A percentile compares a stretch with the other conserved stretches of the same genome.
Evolutionary conservation across 345 rosid genomes (phyloP).

Genomic region (Eucalyptus sp.): DNA sequence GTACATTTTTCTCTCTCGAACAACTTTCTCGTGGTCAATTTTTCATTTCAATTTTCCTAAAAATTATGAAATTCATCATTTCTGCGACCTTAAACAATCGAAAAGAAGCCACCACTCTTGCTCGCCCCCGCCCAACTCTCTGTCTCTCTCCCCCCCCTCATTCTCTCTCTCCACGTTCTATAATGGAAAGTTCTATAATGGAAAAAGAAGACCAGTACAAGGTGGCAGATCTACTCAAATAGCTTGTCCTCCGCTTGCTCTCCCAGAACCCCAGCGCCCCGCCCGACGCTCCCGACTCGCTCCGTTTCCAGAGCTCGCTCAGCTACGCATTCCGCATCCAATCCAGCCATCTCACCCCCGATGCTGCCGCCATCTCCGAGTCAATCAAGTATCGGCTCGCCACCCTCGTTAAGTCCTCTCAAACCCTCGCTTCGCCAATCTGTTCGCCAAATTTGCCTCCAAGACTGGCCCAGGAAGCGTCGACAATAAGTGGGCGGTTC

Average conservation of each 20-base stretch:
- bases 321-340: not conserved
- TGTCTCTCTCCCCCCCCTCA: too few species aligned
- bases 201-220: too few species aligned
- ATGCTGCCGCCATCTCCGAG: not conserved
- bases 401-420: not conserved
- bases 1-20: not conserved
- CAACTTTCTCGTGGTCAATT: not conserved
- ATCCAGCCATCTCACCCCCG: not conserved
- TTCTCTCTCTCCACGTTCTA: too few species aligned
- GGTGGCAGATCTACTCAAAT: too few species aligned
- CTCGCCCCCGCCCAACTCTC: too few species aligned
- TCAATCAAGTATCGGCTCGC: not conserved
- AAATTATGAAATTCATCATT: not conserved
- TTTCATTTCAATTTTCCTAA: not conserved
- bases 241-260: too few species aligned
- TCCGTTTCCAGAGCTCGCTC: not conserved
- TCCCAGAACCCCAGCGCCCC: not conserved
- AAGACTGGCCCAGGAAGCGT: not conserved
- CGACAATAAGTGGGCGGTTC: not conserved
- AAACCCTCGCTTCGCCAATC: not conserved
- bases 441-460: not conserved
- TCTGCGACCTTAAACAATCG: not conserved
- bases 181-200: too few species aligned
- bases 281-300: not conserved
- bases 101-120: not conserved